Evolutionary conservation across 768 basidiomycete genomes (phyloP).

Genomic region (Mycena filopes): DNA sequence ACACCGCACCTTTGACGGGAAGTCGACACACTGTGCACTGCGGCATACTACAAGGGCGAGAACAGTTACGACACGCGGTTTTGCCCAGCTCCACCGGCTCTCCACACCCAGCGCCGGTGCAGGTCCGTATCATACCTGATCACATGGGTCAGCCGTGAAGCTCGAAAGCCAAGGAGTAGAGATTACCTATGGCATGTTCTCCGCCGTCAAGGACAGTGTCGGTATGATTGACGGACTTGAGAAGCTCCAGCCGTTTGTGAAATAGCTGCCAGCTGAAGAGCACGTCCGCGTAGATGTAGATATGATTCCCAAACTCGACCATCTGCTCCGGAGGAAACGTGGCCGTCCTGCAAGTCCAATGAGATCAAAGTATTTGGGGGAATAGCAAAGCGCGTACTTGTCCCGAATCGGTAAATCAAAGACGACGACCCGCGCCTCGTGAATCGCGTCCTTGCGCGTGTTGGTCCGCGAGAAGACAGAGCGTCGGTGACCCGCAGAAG

Average conservation of each 20-base stretch:
- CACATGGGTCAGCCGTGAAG: slow-evolving; percentile 3
- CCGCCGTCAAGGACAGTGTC: slow-evolving; percentile 32
- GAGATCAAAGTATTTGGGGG: background rate
- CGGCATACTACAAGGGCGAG: slow-evolving; percentile 54
- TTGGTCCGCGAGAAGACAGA: slow-evolving; percentile 55
- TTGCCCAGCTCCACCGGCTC: slow-evolving; percentile 26
- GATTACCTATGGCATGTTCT: slow-evolving; percentile 33
- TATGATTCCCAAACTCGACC: slow-evolving; percentile 59
- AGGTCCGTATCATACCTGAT: slow-evolving; percentile 60
- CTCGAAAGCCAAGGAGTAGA: background rate
- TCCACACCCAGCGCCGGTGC: slow-evolving; percentile 57
- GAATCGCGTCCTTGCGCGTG: slow-evolving; percentile 38
- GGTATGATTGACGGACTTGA: slow-evolving; percentile 67
- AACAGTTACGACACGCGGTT: slow-evolving; percentile 56
- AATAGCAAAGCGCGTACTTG: background rate
- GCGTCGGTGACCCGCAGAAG: slow-evolving; percentile 54
- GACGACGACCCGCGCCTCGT: slow-evolving; percentile 52
- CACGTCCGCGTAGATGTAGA: slow-evolving; percentile 79
- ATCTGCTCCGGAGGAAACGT: slow-evolving; percentile 52
- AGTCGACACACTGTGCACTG: slow-evolving; percentile 80
- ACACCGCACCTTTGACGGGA: slow-evolving; percentile 70
- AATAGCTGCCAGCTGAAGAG: slow-evolving; percentile 79
- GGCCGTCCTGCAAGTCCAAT: slow-evolving; percentile 29
- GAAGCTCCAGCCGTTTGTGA: slow-evolving; percentile 76
- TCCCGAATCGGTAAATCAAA: slow-evolving; percentile 39